Evolutionary conservation across 2,329 filamentous ascomycete species (phyloP), one percentile per base, ranked within the genome.

Genomic region (Pseudopyrenochaeta lycopersici): DNA sequence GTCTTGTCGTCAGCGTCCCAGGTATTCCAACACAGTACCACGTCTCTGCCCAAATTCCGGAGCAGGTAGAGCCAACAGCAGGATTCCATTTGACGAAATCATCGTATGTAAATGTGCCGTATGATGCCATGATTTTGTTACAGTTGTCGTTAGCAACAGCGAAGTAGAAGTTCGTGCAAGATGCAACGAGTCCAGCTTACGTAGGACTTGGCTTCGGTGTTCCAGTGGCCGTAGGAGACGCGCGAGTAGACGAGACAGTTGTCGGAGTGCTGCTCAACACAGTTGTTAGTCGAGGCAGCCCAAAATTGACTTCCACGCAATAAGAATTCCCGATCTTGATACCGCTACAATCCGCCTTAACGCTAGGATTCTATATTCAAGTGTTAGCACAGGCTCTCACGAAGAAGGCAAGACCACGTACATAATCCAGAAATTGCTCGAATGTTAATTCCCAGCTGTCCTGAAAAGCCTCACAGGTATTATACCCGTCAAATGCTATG

Each of bases 61-160:
- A 11, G 31, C 54, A 58, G 27, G 23, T 29, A 14, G 9, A 10
- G 3, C 49, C 52, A 27, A 49, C 46, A 21, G 48, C 45, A 21
- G 56, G 52, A 41, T 62, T 62, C 61, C 58, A 64, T 6, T 35
- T 36, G 10, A 45, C 18, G 32, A 62, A 64, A 11, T 62, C 38
- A 9, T 49, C 21, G 7, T 56, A 29, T 1, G 51, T 56, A 41
- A 60, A 60, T n/a, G n/a, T n/a, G n/a, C n/a, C n/a, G n/a, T n/a
- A n/a, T n/a, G n/a, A n/a, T n/a, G n/a, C n/a, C n/a, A n/a, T n/a
- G n/a, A n/a, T n/a, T n/a, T n/a, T n/a, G n/a, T n/a, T n/a, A n/a
- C n/a, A 60, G 27, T 17, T 52, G 29, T 63, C 57, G 33, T 54
- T 52, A 7, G 17, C 42, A 3, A 52, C 41, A 3, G 52, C 56